Base-by-base conservation (phyloP, 805 yeast species). In the Ogataea philodendri region DNA sequence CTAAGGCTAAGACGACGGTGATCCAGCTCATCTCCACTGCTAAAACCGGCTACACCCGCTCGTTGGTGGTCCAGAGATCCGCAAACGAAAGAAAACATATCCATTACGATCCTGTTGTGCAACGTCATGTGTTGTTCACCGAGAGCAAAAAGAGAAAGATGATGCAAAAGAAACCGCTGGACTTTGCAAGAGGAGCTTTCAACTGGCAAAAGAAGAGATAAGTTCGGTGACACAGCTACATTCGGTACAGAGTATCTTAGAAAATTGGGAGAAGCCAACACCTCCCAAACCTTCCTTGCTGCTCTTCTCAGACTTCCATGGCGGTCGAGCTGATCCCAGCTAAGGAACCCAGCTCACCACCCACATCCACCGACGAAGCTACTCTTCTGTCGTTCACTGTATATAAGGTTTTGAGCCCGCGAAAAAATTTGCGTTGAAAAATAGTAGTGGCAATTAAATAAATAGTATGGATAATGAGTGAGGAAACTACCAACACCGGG, bases 21-120 rank as follows among this genome's bases (percentile, higher is more conserved):
- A 82, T 90, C 39, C 86, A 87, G 61, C 73, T 90, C 45, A 68
- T 89, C 3, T 90, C 97, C 2, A 73, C 93, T 2, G 97, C 97
- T 11, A 76, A 82, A 50, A 89, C 97, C 1, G 97, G 97, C 1
- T 85, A 72, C 62, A 78, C 78, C 57, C 78, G 94, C 57, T 81
- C 88, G 58, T 76, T 88, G 47, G 69, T 78, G 33, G 76, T 89
- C 30, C 93, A 88, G 32, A 81, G 96, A 67, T 78, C 84, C 35
- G 78, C 94, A 3, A 84, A 85, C 31, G 69, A 76, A 39, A 79
- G 90, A 44, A 78, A 77, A 30, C 93, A 87, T 55, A 81, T 89
- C 20, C 75, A 93, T 51, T 87, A 87, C 55, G 96, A 87, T 56
- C 95, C 96, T 2, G 53, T 80, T 42, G 96, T 86, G 8, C 79